phyloP scores from a whole-genome alignment of 176 grass and related monocot species.

The Saccharum officinarum region DNA sequence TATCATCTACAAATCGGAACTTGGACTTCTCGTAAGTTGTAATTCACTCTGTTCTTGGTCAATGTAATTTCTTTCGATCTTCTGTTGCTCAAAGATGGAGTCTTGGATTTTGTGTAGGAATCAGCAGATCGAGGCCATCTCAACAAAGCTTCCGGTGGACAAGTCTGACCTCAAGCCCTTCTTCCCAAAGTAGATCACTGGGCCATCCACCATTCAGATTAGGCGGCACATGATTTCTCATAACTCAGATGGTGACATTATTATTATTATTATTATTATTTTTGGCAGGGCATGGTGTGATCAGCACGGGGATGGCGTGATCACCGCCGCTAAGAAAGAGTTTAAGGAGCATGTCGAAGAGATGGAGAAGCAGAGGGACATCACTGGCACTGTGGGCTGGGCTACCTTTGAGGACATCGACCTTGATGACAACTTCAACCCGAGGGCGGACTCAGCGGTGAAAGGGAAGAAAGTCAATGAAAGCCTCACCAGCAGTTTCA shows the following conservation, averaged over 20 bases:
- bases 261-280: background rate
- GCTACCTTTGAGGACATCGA: constrained; percentile 53
- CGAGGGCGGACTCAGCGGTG: constrained; percentile 32
- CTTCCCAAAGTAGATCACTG: constrained; percentile 70
- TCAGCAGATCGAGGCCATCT: constrained; percentile 78
- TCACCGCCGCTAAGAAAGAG: constrained; percentile 66
- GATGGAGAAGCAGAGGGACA: constrained; percentile 57
- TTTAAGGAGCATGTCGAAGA: constrained; percentile 71
- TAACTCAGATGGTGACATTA: background rate
- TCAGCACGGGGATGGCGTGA: constrained; percentile 59
- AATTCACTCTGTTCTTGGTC: background rate
- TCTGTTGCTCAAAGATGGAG: background rate
- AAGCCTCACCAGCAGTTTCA: constrained; percentile 44
- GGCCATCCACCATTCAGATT: background rate
- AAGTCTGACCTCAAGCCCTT: constrained; percentile 87
- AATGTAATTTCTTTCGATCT: background rate
- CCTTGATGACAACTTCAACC: constrained; percentile 66
- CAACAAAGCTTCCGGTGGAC: constrained; percentile 74
- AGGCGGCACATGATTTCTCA: background rate
- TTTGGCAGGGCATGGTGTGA: constrained; percentile 79
- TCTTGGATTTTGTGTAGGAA: constrained; percentile 43
- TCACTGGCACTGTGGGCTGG: constrained; percentile 29
- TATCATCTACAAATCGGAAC: constrained; percentile 64
- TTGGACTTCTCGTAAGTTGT: constrained; percentile 68
- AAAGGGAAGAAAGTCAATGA: constrained; percentile 30